Percentiles rank a stretch among this genome's conserved stretches.
phyloP scores from a whole-genome alignment of 495 filamentous ascomycete genomes.

The Penicillium psychrofluorescens region DNA sequence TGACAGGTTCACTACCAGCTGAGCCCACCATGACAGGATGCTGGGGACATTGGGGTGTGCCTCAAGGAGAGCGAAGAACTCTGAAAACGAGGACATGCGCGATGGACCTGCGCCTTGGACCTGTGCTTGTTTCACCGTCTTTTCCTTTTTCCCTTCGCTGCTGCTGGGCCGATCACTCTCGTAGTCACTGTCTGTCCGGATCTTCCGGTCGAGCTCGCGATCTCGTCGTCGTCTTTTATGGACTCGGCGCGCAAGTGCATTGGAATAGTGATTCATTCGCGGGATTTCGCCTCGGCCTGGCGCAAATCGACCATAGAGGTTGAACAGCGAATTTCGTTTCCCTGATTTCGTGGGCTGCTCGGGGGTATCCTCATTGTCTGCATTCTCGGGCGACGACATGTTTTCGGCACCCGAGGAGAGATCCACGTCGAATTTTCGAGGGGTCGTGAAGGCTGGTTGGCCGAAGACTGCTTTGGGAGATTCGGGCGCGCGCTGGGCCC shows the following conservation, averaged over 20 bases:
- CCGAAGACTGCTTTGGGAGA: constrained; percentile 44
- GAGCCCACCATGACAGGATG: constrained; percentile 78
- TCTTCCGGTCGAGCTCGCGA: constrained; percentile 33
- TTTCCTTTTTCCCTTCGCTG: constrained; percentile 23
- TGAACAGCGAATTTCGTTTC: constrained; percentile 38
- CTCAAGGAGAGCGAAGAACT: constrained; percentile 62
- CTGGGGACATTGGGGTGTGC: constrained; percentile 78
- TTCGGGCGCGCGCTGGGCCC: constrained; percentile 17
- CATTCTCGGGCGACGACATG: constrained; percentile 64
- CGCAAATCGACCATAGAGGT: constrained; percentile 38
- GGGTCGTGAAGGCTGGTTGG: constrained; percentile 70
- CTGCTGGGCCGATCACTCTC: constrained; percentile 51
- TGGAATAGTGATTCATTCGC: constrained; percentile 44
- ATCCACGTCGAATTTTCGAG: constrained; percentile 64
- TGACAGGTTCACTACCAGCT: constrained; percentile 70
- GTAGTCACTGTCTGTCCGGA: constrained; percentile 48
- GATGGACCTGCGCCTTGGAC: constrained; percentile 4
- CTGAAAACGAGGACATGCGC: constrained; percentile 37
- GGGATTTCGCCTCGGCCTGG: constrained; percentile 49
- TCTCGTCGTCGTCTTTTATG: constrained; percentile 47
- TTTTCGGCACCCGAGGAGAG: constrained; percentile 77
- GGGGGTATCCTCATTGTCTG: constrained; percentile 63
- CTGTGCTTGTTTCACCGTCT: constrained; percentile 9
- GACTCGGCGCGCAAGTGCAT: constrained; percentile 43
- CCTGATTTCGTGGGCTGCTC: constrained; percentile 44